Conservation (phyloP, 352 stramenopile species). For the Plasmopara halstedii region DNA sequence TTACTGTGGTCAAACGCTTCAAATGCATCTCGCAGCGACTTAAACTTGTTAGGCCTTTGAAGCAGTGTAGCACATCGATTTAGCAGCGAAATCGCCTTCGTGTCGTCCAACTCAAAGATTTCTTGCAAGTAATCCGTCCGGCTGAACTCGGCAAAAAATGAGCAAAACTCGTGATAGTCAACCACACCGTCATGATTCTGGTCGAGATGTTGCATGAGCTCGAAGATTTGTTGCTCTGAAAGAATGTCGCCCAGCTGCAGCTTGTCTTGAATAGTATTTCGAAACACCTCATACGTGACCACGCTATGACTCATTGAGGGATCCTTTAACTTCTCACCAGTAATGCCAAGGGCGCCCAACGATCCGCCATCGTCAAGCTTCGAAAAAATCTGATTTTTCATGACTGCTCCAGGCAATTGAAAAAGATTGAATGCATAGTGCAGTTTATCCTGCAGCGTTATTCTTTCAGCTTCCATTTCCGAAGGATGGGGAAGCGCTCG, state of each 20-base stretch:
- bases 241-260: conserved; percentile 52
- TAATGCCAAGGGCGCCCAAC: not conserved
- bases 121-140: conserved; percentile 63
- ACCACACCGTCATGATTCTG: conserved; percentile 86
- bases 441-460: conserved; percentile 54
- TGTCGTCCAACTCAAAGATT: conserved; percentile 70
- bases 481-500: conserved; percentile 36
- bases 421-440: conserved; percentile 70
- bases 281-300: conserved; percentile 76
- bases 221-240: conserved; percentile 87
- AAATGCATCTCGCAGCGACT: conserved; percentile 50
- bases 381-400: conserved; percentile 7
- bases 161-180: conserved; percentile 85
- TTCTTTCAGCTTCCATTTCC: conserved; percentile 33
- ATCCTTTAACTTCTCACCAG: conserved; percentile 22
- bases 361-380: conserved; percentile 3
- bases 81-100: conserved; percentile 58
- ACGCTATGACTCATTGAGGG: conserved; percentile 41
- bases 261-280: conserved; percentile 55
- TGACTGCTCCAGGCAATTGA: conserved; percentile 18
- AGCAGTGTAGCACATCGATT: conserved; percentile 56
- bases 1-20: conserved; percentile 36
- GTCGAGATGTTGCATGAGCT: conserved; percentile 90
- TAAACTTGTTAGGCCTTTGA: conserved; percentile 32
- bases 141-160: conserved; percentile 80